Percentiles rank a stretch among this genome's conserved stretches.
Evolutionary conservation across 345 rosid genomes (phyloP).

Genomic region (Eutrema japonicum): DNA sequence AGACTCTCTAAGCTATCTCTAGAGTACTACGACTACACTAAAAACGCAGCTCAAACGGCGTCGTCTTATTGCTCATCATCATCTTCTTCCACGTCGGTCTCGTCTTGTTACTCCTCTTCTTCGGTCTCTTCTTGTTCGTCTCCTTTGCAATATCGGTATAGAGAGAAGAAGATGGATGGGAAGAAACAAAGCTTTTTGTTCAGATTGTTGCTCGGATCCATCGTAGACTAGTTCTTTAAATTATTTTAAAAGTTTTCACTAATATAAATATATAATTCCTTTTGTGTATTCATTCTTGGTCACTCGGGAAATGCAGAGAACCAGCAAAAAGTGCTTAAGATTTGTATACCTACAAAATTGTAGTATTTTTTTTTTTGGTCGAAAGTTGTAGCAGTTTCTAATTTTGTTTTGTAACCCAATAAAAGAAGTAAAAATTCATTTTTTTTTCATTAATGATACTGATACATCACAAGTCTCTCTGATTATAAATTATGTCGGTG

Average conservation of each 20-base stretch:
- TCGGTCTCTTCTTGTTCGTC: constrained; percentile 43
- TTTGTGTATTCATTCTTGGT: constrained; percentile 19
- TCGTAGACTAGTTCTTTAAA: constrained; percentile 36
- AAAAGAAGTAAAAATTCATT: neutral
- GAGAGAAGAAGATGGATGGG: constrained; percentile 36
- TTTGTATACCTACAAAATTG: constrained; percentile 3
- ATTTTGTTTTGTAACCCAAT: constrained; percentile 19
- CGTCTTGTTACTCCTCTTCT: constrained; percentile 41
- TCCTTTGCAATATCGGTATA: constrained; percentile 39
- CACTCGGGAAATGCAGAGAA: neutral
- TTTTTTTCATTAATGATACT: neutral
- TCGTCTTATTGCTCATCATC: constrained; percentile 31
- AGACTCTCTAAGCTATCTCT: constrained; percentile 40
- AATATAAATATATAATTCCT: neutral
- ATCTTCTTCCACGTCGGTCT: constrained; percentile 31
- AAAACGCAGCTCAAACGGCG: constrained; percentile 23
- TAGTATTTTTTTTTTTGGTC: no score
- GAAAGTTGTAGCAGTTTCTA: no score
- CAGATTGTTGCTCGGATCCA: constrained; percentile 45
- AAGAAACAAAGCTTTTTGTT: constrained; percentile 42
- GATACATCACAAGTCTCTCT: constrained; percentile 8
- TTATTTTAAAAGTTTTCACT: neutral
- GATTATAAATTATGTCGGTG: constrained; percentile 8
- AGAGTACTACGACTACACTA: constrained; percentile 32
- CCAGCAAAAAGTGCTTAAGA: neutral